phyloP scores from a whole-genome alignment of 306 rosid genomes.

The Vigna angularis region DNA sequence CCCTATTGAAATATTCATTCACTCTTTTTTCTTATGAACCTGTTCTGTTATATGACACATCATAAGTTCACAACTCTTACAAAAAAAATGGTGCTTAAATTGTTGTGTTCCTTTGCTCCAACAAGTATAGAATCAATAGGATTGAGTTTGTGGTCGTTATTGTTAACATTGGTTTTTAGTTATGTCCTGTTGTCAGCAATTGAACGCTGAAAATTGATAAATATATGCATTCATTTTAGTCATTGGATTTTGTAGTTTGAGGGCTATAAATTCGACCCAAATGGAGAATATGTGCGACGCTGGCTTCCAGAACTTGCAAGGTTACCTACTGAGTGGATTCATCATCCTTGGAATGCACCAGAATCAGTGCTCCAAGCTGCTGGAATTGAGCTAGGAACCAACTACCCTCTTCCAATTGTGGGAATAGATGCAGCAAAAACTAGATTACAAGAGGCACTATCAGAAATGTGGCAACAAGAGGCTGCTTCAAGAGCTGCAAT shows the following conservation, averaged over 20 bases:
- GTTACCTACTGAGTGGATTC: constrained; percentile 94
- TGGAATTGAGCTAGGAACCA: constrained; percentile 88
- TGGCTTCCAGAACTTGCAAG: constrained; percentile 97
- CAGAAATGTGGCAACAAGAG: constrained; percentile 83
- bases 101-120: neutral
- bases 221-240: constrained; percentile 32
- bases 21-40: constrained; percentile 7
- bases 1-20: constrained; percentile 3
- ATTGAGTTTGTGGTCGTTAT: constrained; percentile 25
- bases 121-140: neutral
- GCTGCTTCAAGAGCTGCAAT: constrained; percentile 80
- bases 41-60: constrained; percentile 2
- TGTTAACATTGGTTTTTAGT: neutral
- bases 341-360: constrained; percentile 97
- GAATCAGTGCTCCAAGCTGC: constrained; percentile 87
- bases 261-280: constrained; percentile 85
- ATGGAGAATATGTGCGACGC: constrained; percentile 89
- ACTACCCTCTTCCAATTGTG: constrained; percentile 89
- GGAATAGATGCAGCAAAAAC: constrained; percentile 76
- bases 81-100: neutral
- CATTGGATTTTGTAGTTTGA: constrained; percentile 66
- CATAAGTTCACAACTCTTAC: neutral
- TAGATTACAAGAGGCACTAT: constrained; percentile 73
- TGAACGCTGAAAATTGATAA: constrained; percentile 34
- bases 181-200: neutral